Conservation (phyloP, 306 rosid species). For the Pachyrhizus erosus region DNA sequence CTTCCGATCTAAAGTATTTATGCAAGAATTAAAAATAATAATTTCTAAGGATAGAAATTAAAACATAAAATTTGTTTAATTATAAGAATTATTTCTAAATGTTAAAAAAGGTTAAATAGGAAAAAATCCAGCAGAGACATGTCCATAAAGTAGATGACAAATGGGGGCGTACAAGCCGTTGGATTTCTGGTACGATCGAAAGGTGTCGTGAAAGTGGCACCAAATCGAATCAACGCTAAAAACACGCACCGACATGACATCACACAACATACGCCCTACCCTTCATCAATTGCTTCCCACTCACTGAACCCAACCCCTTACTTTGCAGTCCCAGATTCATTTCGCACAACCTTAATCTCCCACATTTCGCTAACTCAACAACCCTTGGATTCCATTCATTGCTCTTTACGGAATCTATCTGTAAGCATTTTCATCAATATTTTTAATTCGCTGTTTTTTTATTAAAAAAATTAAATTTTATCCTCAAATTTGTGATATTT, state of each 20-base stretch:
- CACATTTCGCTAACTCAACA: constrained; percentile 42
- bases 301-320: constrained; percentile 34
- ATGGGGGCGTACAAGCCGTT: not conserved
- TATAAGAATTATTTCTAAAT: too few species aligned
- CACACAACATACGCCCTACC: constrained; percentile 26
- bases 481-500: constrained; percentile 2
- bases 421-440: constrained; percentile 29
- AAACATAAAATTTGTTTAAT: too few species aligned
- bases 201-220: constrained; percentile 6
- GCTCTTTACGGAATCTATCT: constrained; percentile 1
- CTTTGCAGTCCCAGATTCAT: constrained; percentile 29
- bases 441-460: not conserved
- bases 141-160: not conserved
- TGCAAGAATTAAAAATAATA: too few species aligned
- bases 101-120: not conserved
- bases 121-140: not conserved
- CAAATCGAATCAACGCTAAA: constrained; percentile 36
- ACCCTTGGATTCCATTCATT: not conserved
- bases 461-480: too few species aligned
- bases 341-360: not conserved
- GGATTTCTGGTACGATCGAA: not conserved
- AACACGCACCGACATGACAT: constrained; percentile 23
- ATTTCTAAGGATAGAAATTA: too few species aligned
- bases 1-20: too few species aligned
- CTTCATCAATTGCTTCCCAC: constrained; percentile 5